A percentile compares a stretch with the other conserved stretches of the same genome.
These are phyloP conservation scores for Fusarium guadeloupense DNA, from an alignment of 2,329 filamentous ascomycete genomes.

Conservation along the genomic window DNA sequence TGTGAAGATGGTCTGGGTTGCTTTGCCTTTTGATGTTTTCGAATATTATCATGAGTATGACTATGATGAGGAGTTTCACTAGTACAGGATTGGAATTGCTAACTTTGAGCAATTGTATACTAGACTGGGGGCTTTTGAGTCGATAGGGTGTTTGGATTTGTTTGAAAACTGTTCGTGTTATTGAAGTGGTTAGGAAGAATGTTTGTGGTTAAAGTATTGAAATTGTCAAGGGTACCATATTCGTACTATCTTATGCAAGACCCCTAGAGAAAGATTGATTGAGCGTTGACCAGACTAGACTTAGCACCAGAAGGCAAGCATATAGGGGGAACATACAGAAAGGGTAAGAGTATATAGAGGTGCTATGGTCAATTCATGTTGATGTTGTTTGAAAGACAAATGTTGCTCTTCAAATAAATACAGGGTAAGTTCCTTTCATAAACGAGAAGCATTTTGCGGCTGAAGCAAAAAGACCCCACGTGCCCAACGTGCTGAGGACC, in stretches of 20 bases:
- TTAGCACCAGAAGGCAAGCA: neutral
- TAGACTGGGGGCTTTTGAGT: slow-evolving; percentile 3
- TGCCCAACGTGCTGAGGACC: slow-evolving; percentile 30
- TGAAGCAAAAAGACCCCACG: slow-evolving; percentile 36
- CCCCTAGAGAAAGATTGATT: no score
- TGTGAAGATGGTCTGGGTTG: neutral
- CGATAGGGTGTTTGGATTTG: slow-evolving; percentile 10
- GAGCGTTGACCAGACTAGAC: no score
- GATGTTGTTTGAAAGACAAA: neutral
- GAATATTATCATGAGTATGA: neutral
- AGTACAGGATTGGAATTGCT: neutral
- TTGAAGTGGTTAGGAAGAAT: neutral
- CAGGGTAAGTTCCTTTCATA: slow-evolving; percentile 19
- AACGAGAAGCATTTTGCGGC: slow-evolving; percentile 20
- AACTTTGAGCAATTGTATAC: neutral
- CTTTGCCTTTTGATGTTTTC: neutral
- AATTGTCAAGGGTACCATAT: no score
- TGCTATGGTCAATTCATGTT: neutral
- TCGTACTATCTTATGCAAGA: no score
- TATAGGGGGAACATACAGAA: neutral
- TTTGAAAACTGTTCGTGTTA: slow-evolving; percentile 24
- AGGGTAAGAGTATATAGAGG: neutral
- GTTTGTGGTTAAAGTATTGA: neutral
- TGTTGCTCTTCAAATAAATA: neutral
- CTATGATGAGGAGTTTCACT: neutral